Conservation (phyloP, 176 grass and related monocot species). For the Triticum timopheevii region DNA sequence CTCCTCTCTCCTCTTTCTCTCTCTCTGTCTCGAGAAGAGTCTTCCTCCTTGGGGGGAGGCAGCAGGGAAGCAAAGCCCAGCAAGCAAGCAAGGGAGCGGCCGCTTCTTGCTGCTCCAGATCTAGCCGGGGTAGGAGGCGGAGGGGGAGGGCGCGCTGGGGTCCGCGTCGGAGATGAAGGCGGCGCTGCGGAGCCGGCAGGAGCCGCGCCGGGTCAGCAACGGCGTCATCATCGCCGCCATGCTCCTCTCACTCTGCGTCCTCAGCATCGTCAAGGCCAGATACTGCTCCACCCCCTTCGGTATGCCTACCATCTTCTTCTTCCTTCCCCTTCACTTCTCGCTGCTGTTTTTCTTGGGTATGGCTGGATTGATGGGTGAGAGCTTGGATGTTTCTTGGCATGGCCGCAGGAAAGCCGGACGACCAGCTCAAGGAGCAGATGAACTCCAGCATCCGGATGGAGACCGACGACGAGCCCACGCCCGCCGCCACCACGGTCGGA, state of each 20-base stretch:
- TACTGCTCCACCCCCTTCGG: slow-evolving; percentile 62
- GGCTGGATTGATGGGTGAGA: neutral
- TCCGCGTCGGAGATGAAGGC: slow-evolving; percentile 67
- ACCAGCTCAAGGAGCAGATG: slow-evolving; percentile 59
- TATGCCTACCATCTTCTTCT: neutral
- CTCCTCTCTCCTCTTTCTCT: neutral
- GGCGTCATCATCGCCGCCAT: slow-evolving; percentile 65
- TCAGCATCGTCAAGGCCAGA: slow-evolving; percentile 71
- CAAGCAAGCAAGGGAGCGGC: neutral
- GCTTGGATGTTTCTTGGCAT: neutral
- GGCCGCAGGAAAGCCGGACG: slow-evolving; percentile 46
- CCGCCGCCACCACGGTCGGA: slow-evolving; percentile 28
- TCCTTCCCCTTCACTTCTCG: neutral
- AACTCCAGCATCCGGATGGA: slow-evolving; percentile 49
- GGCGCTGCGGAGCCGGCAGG: slow-evolving; percentile 57
- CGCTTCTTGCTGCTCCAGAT: slow-evolving; percentile 23
- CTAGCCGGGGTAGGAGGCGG: neutral
- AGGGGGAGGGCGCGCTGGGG: slow-evolving; percentile 16
- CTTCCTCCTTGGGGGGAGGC: neutral
- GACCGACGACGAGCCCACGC: slow-evolving; percentile 24
- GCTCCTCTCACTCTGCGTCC: slow-evolving; percentile 70
- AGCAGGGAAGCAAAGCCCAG: neutral
- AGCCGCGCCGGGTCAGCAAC: slow-evolving; percentile 61
- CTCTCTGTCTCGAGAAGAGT: neutral
- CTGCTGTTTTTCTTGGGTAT: no score